These are phyloP conservation scores for Aspergillus persii DNA, from an alignment of 2,329 filamentous ascomycete genomes.

Conservation along the genomic window DNA sequence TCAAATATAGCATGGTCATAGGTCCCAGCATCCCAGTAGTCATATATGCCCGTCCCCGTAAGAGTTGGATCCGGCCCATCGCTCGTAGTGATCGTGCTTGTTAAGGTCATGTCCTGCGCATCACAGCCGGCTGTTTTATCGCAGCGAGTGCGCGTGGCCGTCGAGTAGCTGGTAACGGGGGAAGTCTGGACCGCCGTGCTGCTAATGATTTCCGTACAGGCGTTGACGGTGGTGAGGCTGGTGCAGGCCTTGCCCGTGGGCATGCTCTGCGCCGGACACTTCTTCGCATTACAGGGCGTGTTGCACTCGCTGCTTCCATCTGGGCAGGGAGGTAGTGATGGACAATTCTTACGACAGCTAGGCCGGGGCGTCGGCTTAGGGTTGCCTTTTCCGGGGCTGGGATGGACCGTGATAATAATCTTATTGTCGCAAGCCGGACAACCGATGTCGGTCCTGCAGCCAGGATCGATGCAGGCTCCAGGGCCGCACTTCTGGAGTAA, in stretches of 20 bases:
- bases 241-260: constrained; percentile 1
- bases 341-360: background rate
- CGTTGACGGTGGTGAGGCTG: background rate
- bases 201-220: background rate
- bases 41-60: background rate
- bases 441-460: background rate
- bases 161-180: constrained; percentile 1
- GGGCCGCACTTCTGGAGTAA: background rate
- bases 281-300: background rate
- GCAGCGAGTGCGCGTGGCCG: background rate
- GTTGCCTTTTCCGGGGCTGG: background rate
- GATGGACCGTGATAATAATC: background rate
- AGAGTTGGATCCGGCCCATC: background rate
- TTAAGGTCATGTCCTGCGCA: background rate
- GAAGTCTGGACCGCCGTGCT: background rate
- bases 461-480: background rate
- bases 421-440: constrained; percentile 1
- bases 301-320: background rate
- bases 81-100: background rate
- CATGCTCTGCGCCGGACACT: background rate
- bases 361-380: background rate
- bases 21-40: background rate
- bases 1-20: background rate
- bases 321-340: background rate
- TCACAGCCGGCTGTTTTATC: background rate